Evolutionary conservation across 257 asterid genomes (phyloP).

Genomic region (Scutellaria barbata): DNA sequence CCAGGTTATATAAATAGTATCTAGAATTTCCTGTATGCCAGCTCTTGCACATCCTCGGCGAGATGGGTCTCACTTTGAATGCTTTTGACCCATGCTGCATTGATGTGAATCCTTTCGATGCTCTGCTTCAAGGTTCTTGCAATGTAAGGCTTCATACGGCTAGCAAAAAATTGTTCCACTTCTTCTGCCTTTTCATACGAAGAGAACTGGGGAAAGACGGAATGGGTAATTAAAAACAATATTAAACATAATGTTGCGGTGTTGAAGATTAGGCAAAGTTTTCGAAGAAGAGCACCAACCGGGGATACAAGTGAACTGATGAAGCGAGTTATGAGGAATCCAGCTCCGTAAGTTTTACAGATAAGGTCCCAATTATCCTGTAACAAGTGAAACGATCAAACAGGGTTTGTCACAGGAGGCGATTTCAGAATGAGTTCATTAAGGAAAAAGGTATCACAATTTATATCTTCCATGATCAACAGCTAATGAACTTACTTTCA

Average conservation of each 20-base stretch:
- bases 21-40: slow-evolving; percentile 68
- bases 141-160: slow-evolving; percentile 76
- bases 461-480: not conserved
- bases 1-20: slow-evolving; percentile 1
- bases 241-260: not conserved
- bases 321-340: slow-evolving; percentile 77
- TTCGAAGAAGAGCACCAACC: slow-evolving; percentile 51
- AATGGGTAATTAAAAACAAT: not conserved
- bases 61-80: slow-evolving; percentile 71
- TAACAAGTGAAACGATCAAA: slow-evolving; percentile 13
- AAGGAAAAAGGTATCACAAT: not conserved
- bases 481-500: slow-evolving; percentile 60
- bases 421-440: not conserved
- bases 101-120: slow-evolving; percentile 75
- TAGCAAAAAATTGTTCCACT: slow-evolving; percentile 71
- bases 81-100: slow-evolving; percentile 80
- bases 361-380: slow-evolving; percentile 91
- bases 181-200: slow-evolving; percentile 75
- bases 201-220: slow-evolving; percentile 56
- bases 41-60: slow-evolving; percentile 62
- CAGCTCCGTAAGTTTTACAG: slow-evolving; percentile 76
- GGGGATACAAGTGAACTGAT: slow-evolving; percentile 75
- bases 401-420: not conserved
- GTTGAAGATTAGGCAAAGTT: not conserved
- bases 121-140: slow-evolving; percentile 94